These are phyloP conservation scores for Collybia mongolica DNA, from an alignment of 768 basidiomycete species.

Conservation along the genomic window DNA sequence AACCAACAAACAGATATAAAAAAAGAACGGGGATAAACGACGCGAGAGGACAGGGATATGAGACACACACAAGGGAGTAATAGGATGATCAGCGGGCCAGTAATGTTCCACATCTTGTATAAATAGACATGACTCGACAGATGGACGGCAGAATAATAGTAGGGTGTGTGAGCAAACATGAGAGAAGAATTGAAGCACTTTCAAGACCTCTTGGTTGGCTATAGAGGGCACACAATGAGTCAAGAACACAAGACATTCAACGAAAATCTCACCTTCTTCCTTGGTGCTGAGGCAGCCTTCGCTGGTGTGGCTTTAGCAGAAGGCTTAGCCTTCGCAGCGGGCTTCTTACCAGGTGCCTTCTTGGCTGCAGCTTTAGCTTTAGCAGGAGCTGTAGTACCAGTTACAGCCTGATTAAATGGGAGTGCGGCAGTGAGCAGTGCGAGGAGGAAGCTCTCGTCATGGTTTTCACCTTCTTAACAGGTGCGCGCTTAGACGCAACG, in stretches of 20 bases:
- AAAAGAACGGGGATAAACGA: slow-evolving; percentile 2
- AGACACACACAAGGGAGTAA: background rate
- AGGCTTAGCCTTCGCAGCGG: slow-evolving; percentile 23
- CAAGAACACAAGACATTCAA: background rate
- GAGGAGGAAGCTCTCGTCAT: background rate
- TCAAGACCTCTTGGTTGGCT: slow-evolving; percentile 29
- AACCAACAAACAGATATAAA: slow-evolving; percentile 6
- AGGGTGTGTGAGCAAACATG: background rate
- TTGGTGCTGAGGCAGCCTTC: slow-evolving; percentile 22
- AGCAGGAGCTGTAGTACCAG: slow-evolving; percentile 37
- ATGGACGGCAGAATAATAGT: slow-evolving; percentile 3
- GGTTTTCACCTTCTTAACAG: slow-evolving; percentile 38
- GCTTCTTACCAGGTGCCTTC: slow-evolving; percentile 33
- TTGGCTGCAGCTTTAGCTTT: slow-evolving; percentile 43
- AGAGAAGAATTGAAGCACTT: background rate
- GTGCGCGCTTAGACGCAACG: slow-evolving; percentile 39
- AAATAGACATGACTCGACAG: background rate
- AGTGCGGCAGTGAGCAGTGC: background rate
- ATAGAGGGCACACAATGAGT: background rate
- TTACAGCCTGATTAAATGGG: slow-evolving; percentile 29
- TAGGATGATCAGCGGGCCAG: background rate
- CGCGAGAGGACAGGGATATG: slow-evolving; percentile 8
- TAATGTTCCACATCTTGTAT: slow-evolving; percentile 5
- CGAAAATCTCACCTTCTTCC: slow-evolving; percentile 31
- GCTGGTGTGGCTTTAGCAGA: slow-evolving; percentile 28